Evolutionary conservation across 192 early-diverging fungal genomes (phyloP).

Genomic region (Neocallimastix lanati): DNA sequence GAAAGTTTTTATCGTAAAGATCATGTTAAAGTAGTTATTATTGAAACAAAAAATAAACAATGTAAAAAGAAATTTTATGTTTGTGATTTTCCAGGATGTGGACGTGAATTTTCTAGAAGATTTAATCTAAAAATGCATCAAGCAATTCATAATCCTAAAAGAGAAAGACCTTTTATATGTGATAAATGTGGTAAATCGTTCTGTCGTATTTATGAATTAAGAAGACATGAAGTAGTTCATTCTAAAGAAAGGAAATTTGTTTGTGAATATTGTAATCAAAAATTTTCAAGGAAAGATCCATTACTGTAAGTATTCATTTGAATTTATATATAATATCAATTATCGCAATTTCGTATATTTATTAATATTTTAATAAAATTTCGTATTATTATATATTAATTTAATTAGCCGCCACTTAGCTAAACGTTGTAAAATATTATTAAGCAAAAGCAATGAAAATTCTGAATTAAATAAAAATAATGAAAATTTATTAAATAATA

Average conservation of each 20-base stretch:
- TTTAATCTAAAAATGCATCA: slow-evolving; percentile 50
- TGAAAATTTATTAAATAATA: too few relatives aligned
- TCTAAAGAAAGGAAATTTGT: slow-evolving; percentile 35
- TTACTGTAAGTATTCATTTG: slow-evolving; percentile 3
- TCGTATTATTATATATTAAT: neutral
- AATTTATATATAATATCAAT: too few relatives aligned
- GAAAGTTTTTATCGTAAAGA: neutral
- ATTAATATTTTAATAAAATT: too few relatives aligned
- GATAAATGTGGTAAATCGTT: slow-evolving; percentile 32
- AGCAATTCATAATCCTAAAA: slow-evolving; percentile 44
- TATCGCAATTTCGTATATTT: too few relatives aligned
- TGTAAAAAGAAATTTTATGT: slow-evolving; percentile 19
- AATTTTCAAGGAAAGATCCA: slow-evolving; percentile 48
- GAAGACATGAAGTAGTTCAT: slow-evolving; percentile 47
- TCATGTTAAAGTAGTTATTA: neutral
- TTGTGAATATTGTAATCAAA: slow-evolving; percentile 28
- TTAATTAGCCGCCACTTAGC: neutral
- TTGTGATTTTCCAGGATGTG: slow-evolving; percentile 31
- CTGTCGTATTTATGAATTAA: slow-evolving; percentile 49
- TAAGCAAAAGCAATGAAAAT: neutral
- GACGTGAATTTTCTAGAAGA: slow-evolving; percentile 34
- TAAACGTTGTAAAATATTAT: neutral
- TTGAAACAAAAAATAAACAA: slow-evolving; percentile 28
- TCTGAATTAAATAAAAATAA: too few relatives aligned
- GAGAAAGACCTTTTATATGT: slow-evolving; percentile 38